Evolutionary conservation across 495 filamentous ascomycete genomes (phyloP), one percentile per base, ranked within the genome.

Genomic region (Pseudevernia furfuracea): DNA sequence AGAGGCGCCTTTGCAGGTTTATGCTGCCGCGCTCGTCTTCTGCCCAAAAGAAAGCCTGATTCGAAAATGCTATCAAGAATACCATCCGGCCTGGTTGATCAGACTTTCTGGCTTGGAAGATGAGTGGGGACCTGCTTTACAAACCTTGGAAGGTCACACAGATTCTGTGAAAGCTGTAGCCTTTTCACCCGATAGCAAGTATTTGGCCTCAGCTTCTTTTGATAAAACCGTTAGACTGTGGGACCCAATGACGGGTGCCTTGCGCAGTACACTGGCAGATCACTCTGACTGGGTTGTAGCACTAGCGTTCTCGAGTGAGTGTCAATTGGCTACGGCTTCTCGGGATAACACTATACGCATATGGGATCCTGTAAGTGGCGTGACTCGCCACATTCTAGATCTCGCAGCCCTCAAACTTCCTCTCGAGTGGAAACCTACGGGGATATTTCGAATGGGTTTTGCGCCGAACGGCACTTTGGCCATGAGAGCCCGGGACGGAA

Each of bases 191-290:
- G 66, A 75, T 63, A 57, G 66, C 62, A 61, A 68, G 49, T 61
- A 61, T 39, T 12, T 78, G 10, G 76, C 74, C 9, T 76, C 72
- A 4, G 70, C 63, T 38, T 73, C 73, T 30, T 14, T 5, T 9
- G 74, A 78, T 61, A 38, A 63, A 0, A 75, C 67, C 10, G 60
- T 80, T 8, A 53, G 64, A 59, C 67, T 78, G 46, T 78, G 75
- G 76, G 68, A 79, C 64, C 15, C 67, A 3, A 52, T 48, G 32
- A 72, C 65, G 15, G 73, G 74, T 12, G 30, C 30, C 3, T 36
- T 62, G 3, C 52, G 56, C 12, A 57, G 69, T 36, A 72, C 67
- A 3, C 66, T 74, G 12, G 17, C 63, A 32, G 71, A 59, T 25
- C 67, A 71, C 67, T 55, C 46, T 10, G 69, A 43, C 58, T 59